Evolutionary conservation across 768 basidiomycete genomes (phyloP), one percentile per base, ranked within the genome.

Genomic region (Lentinula lateritia): DNA sequence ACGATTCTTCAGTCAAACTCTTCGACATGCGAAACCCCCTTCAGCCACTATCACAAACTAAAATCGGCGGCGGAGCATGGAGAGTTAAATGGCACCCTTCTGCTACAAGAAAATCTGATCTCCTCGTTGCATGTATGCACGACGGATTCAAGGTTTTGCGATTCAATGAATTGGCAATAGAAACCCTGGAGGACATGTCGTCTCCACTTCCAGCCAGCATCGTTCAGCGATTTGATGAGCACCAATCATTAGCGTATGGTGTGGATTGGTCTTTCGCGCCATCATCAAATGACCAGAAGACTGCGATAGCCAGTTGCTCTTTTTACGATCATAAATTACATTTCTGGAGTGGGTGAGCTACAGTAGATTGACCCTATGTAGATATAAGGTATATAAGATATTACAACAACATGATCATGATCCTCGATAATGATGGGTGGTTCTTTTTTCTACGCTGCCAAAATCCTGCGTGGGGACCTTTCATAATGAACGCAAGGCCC

Each of bases 71-170:
- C 12, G 97, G 97, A 2, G 91, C 86, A 10, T 99, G 97, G 97
- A 83, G 97, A 16, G 87, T 93, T 61, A 95, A 96, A 72, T 99
- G 95, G 93, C 94, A 98, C 73, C 94, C 95, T 6, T 83, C 82
- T 5, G 64, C 79, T 2, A 66, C 69, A n/a, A 82, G 94, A 50
- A 82, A 80, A 64, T 68, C 81, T 41, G 91, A 95, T 68, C 79
- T 98, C 1, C 82, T 98, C 18, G 86, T 94, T n/a, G 97, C 95
- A 0, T 94, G 92, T 69, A 99, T 98, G 97, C 95, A 96, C 69
- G 94, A 94, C 64, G 95, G 96, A 9, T 95, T 93, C 81, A 97
- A 97, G 70, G 79, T 96, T 6, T 71, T 94, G 50, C 77, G 73
- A 1, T 84, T 92, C 61, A 73, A 70, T 45, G 65, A 57, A 23